A percentile compares a stretch with the other conserved stretches of the same genome.
Conservation (phyloP, 148 eudicot species). For the Suaeda aralocaspica region DNA sequence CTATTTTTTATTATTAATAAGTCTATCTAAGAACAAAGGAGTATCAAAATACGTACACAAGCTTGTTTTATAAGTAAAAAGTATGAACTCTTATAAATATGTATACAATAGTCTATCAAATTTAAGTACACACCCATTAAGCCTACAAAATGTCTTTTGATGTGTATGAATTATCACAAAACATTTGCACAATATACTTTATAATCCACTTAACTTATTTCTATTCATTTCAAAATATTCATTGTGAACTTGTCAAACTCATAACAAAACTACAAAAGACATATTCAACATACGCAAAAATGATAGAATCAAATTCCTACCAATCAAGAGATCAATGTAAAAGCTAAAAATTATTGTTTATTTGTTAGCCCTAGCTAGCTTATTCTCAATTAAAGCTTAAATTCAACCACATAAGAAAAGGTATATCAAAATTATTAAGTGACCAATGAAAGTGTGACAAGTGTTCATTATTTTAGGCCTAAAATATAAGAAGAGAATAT, state of each 20-base stretch:
- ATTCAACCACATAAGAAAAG: neutral
- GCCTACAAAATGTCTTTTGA: neutral
- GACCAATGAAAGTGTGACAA: neutral
- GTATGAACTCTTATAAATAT: no score
- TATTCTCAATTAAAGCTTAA: neutral
- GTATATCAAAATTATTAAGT: neutral
- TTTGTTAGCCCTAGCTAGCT: conserved; percentile 4
- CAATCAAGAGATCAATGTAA: neutral
- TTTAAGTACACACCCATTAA: neutral
- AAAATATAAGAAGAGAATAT: conserved; percentile 19
- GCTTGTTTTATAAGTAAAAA: no score
- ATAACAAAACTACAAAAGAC: neutral
- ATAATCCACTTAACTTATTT: neutral
- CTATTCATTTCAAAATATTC: neutral
- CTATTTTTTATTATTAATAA: no score
- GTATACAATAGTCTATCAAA: no score
- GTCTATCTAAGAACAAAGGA: no score
- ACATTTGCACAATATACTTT: neutral
- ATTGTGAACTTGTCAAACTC: neutral
- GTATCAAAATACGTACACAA: no score
- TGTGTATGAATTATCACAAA: conserved; percentile 5
- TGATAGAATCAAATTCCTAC: conserved; percentile 13
- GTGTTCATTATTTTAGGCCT: conserved; percentile 6
- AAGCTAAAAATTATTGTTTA: conserved; percentile 1
- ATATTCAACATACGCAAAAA: conserved; percentile 8